Percentiles rank a stretch among this genome's conserved stretches.
Evolutionary conservation across 257 asterid species (phyloP).

Genomic region (Solanum pimpinellifolium): DNA sequence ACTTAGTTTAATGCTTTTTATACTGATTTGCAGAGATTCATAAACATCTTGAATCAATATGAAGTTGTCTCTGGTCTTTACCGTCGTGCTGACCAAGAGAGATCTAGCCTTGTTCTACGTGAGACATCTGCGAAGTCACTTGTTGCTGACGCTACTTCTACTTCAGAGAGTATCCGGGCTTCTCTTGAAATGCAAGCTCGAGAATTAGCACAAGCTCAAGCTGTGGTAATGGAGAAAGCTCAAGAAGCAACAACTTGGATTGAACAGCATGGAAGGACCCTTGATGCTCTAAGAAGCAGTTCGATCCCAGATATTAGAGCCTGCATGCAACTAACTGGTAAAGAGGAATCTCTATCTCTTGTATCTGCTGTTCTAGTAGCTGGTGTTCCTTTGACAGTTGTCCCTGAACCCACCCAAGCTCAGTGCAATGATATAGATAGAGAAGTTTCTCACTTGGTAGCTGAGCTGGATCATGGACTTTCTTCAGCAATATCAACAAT

Average conservation of each 20-base stretch:
- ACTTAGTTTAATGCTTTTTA: conserved; percentile 10
- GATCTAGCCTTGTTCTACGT: conserved; percentile 55
- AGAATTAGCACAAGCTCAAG: conserved; percentile 77
- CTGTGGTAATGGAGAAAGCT: conserved; percentile 64
- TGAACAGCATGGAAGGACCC: conserved; percentile 84
- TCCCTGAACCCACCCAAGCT: conserved; percentile 95
- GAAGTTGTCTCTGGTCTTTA: conserved; percentile 68
- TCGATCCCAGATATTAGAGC: conserved; percentile 62
- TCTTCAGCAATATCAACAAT: conserved; percentile 73
- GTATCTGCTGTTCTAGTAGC: conserved; percentile 71
- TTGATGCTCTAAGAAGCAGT: conserved; percentile 84
- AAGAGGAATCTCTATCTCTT: conserved; percentile 71
- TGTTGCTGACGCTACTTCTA: conserved; percentile 66
- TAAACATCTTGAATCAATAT: conserved; percentile 55
- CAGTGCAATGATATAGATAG: conserved; percentile 86
- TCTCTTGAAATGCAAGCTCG: conserved; percentile 63
- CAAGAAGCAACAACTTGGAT: conserved; percentile 86
- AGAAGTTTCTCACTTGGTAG: conserved; percentile 71
- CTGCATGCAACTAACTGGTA: conserved; percentile 40
- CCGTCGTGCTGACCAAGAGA: conserved; percentile 76
- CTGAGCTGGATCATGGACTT: conserved; percentile 72
- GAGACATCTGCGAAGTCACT: conserved; percentile 73
- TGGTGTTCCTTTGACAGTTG: conserved; percentile 90
- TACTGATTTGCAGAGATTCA: conserved; percentile 52
- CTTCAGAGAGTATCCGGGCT: conserved; percentile 58